A percentile compares a stretch with the other conserved stretches of the same genome.
These are phyloP conservation scores for Xylariaceae sp. DNA, from an alignment of 2,329 filamentous ascomycete species.

Conservation along the genomic window DNA sequence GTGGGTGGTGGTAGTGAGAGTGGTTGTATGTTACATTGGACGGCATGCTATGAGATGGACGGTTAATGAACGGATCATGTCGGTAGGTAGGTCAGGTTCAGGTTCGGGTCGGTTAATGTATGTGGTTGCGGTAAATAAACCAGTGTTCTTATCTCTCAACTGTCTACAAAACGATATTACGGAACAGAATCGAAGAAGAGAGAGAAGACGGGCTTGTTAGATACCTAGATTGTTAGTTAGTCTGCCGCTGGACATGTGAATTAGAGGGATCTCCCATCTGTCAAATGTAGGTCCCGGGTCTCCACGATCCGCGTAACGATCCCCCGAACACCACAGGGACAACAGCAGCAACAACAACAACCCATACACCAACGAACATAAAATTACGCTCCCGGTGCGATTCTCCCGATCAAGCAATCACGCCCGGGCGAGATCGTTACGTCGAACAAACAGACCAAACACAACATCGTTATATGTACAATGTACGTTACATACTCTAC, in stretches of 20 bases:
- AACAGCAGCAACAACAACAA: background rate
- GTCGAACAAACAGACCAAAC: background rate
- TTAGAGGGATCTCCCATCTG: no score
- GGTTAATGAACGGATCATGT: no score
- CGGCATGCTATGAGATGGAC: no score
- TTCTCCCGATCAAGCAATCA: slow-evolving; percentile 18
- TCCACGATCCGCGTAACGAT: background rate
- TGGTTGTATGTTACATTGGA: no score
- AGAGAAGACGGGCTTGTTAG: background rate
- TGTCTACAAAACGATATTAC: background rate
- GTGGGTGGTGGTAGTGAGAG: no score
- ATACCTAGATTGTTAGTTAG: background rate
- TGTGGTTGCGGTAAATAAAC: no score
- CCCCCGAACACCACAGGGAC: background rate
- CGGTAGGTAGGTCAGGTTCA: no score
- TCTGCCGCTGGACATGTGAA: no score
- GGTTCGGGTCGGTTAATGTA: no score
- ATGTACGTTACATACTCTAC: no score
- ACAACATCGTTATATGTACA: background rate
- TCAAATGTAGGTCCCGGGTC: no score
- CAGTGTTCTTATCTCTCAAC: background rate
- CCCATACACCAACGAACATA: background rate
- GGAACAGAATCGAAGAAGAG: background rate
- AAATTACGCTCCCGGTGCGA: slow-evolving; percentile 6
- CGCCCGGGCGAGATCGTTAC: slow-evolving; percentile 12